These are phyloP conservation scores for Metschnikowia borealis DNA, from an alignment of 805 yeast species.

Conservation along the genomic window DNA sequence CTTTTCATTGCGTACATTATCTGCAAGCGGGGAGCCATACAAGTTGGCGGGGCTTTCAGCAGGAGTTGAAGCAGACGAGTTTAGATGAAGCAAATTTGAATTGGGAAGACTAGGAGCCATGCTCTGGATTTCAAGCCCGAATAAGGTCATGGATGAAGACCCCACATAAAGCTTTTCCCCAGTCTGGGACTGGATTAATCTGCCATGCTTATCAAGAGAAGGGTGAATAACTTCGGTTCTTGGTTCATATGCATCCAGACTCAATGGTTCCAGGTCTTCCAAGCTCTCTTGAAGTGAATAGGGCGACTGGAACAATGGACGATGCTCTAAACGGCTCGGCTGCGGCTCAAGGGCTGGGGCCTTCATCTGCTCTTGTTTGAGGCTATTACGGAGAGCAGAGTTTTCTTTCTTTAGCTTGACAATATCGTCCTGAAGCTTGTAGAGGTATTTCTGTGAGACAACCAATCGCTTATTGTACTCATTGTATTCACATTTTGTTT, in stretches of 20 bases:
- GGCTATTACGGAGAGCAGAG: slow-evolving; percentile 46
- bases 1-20: slow-evolving; percentile 10
- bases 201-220: slow-evolving; percentile 65
- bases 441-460: slow-evolving; percentile 66
- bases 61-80: slow-evolving; percentile 15
- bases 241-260: not conserved
- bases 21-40: slow-evolving; percentile 10
- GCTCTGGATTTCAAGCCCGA: slow-evolving; percentile 72
- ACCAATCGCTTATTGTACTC: slow-evolving; percentile 72
- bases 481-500: slow-evolving; percentile 61
- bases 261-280: slow-evolving; percentile 4
- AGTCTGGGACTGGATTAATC: slow-evolving; percentile 67
- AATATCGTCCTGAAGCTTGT: slow-evolving; percentile 64
- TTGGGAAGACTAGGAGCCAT: slow-evolving; percentile 42
- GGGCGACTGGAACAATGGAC: slow-evolving; percentile 4
- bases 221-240: slow-evolving; percentile 59
- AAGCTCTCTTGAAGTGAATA: slow-evolving; percentile 4
- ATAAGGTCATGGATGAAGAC: slow-evolving; percentile 76
- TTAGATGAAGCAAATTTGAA: slow-evolving; percentile 15
- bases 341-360: not conserved
- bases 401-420: slow-evolving; percentile 64
- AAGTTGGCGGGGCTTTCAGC: slow-evolving; percentile 8
- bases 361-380: slow-evolving; percentile 28
- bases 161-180: slow-evolving; percentile 78
- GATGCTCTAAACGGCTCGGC: not conserved